Percentiles rank a stretch among this genome's conserved stretches.
These are phyloP conservation scores for Phytophthora idaei DNA, from an alignment of 352 stramenopile species.

Conservation along the genomic window DNA sequence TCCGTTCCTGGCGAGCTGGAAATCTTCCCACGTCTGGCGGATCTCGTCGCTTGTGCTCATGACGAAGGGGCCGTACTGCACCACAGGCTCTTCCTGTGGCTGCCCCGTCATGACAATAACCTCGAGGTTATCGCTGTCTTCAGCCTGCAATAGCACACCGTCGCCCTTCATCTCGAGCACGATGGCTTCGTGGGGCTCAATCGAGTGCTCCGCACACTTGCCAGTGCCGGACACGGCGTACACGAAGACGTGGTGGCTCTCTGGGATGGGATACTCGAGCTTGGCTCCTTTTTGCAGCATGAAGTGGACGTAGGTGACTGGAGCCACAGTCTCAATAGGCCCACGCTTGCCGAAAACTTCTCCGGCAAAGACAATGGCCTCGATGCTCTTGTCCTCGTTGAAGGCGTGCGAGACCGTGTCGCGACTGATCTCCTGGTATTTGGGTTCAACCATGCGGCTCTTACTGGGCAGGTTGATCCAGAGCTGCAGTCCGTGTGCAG, in stretches of 20 bases:
- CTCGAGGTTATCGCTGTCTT: slow-evolving; percentile 43
- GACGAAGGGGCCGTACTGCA: slow-evolving; percentile 80
- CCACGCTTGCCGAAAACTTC: slow-evolving; percentile 51
- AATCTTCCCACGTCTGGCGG: slow-evolving; percentile 53
- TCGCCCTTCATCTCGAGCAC: slow-evolving; percentile 62
- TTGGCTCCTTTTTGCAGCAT: slow-evolving; percentile 40
- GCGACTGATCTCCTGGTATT: slow-evolving; percentile 63
- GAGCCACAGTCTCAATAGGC: slow-evolving; percentile 47
- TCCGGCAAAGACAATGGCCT: slow-evolving; percentile 58
- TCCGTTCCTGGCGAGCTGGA: slow-evolving; percentile 58
- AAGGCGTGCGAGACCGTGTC: slow-evolving; percentile 49
- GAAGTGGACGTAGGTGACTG: slow-evolving; percentile 66
- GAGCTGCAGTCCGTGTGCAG: slow-evolving; percentile 48
- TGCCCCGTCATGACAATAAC: slow-evolving; percentile 61
- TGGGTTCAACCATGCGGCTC: slow-evolving; percentile 55
- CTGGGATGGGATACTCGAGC: slow-evolving; percentile 51
- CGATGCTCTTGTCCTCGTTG: slow-evolving; percentile 50
- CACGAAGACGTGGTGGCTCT: slow-evolving; percentile 53
- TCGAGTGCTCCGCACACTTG: slow-evolving; percentile 31
- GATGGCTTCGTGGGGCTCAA: slow-evolving; percentile 51
- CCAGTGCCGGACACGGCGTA: slow-evolving; percentile 46
- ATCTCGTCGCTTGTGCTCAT: slow-evolving; percentile 70
- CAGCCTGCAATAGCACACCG: slow-evolving; percentile 44
- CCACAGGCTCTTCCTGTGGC: slow-evolving; percentile 61
- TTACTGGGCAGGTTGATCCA: slow-evolving; percentile 58